These are phyloP conservation scores for Citrullus mucosospermus DNA, from an alignment of 306 rosid genomes.

Conservation along the genomic window DNA sequence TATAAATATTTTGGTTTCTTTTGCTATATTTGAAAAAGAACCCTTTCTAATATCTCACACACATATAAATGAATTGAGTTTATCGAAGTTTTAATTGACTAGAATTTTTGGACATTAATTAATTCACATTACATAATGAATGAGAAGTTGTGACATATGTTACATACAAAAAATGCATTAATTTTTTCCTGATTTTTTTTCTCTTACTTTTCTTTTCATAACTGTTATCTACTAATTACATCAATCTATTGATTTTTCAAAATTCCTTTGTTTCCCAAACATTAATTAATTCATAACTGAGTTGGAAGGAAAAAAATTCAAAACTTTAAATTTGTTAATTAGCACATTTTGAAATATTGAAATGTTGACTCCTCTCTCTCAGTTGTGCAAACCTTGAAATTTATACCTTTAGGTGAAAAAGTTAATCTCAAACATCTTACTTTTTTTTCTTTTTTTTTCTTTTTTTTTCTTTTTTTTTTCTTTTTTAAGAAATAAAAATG, in stretches of 20 bases:
- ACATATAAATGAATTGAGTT: background rate
- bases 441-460: background rate
- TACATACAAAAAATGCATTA: background rate
- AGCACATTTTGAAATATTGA: background rate
- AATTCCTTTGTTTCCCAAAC: background rate
- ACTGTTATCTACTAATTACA: background rate
- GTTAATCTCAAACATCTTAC: background rate
- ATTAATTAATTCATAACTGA: background rate
- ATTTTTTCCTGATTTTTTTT: background rate
- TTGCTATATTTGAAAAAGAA: too few species aligned
- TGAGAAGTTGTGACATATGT: background rate
- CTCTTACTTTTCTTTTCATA: background rate
- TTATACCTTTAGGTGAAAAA: background rate
- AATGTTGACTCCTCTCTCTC: background rate
- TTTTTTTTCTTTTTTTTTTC: too few species aligned
- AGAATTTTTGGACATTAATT: background rate
- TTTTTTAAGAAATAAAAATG: too few species aligned
- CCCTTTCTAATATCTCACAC: too few species aligned
- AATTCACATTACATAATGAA: background rate
- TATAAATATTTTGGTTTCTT: too few species aligned
- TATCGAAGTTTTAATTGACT: background rate
- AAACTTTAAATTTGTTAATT: background rate
- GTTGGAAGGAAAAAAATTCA: background rate
- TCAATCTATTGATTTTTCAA: background rate
- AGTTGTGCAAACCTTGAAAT: background rate